Percentiles rank a stretch among this genome's conserved stretches.
These are phyloP conservation scores for Leccinum boreale DNA, from an alignment of 768 basidiomycete species.

Conservation along the genomic window DNA sequence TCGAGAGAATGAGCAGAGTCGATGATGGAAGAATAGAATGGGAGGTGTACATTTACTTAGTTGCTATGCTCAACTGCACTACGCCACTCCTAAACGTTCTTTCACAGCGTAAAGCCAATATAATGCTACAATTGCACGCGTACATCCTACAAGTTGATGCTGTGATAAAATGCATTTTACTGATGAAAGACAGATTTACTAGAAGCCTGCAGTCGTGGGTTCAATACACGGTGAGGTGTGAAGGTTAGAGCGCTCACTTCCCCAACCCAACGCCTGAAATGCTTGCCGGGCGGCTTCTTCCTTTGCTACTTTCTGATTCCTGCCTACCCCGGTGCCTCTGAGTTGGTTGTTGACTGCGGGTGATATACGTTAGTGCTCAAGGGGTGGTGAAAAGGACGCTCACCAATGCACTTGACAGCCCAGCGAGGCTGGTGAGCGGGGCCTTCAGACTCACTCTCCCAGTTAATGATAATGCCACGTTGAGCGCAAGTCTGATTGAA, in stretches of 20 bases:
- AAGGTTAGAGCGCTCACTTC: constrained; percentile 22
- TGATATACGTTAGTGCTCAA: constrained; percentile 1
- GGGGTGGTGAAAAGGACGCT: constrained; percentile 18
- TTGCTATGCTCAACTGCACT: too few species aligned
- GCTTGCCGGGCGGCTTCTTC: constrained; percentile 65
- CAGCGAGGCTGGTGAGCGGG: constrained; percentile 56
- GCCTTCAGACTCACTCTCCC: constrained; percentile 45
- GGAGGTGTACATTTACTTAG: too few species aligned
- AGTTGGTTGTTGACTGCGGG: constrained; percentile 49
- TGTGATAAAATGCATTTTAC: neutral
- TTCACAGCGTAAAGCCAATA: neutral
- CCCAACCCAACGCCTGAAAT: constrained; percentile 53
- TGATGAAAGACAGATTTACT: neutral
- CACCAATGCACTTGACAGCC: constrained; percentile 53
- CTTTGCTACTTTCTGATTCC: constrained; percentile 64
- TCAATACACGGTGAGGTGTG: neutral
- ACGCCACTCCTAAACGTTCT: too few species aligned
- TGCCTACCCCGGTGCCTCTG: constrained; percentile 49
- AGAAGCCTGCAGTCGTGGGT: constrained; percentile 10
- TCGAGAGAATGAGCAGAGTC: too few species aligned
- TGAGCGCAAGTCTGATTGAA: constrained; percentile 55
- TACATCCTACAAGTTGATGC: neutral
- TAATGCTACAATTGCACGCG: constrained; percentile 2
- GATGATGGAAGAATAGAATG: too few species aligned
- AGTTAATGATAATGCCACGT: constrained; percentile 42